Evolutionary conservation across 441 rosid genomes (phyloP).

Genomic region (Metrosideros polymorpha): DNA sequence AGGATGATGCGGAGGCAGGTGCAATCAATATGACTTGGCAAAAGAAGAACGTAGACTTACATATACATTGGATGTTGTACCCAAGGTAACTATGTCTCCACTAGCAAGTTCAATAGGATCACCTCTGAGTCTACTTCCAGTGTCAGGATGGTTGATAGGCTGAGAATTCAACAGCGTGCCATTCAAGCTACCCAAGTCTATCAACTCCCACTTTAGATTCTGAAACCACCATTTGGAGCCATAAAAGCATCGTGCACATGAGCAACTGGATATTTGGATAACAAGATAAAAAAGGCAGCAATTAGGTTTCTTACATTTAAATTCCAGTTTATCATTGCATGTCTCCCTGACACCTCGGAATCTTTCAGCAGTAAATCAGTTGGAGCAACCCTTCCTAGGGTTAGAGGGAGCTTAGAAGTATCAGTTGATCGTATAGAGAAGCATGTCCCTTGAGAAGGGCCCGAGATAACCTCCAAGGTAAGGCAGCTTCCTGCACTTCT

Average conservation of each 20-base stretch:
- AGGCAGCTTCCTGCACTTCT: conserved; percentile 93
- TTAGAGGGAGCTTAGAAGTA: conserved; percentile 68
- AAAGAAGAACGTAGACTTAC: conserved; percentile 33
- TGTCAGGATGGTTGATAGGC: conserved; percentile 51
- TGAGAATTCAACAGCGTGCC: conserved; percentile 77
- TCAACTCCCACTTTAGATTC: conserved; percentile 91
- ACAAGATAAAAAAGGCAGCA: background rate
- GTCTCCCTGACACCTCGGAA: conserved; percentile 92
- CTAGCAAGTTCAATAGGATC: conserved; percentile 59
- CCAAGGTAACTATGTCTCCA: conserved; percentile 80
- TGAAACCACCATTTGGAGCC: conserved; percentile 23
- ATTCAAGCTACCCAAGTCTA: conserved; percentile 92
- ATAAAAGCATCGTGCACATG: background rate
- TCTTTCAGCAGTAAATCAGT: conserved; percentile 69
- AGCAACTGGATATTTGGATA: conserved; percentile 7
- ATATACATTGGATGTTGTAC: conserved; percentile 58
- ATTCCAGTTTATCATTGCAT: conserved; percentile 93
- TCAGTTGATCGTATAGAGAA: conserved; percentile 46
- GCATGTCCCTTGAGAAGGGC: conserved; percentile 63
- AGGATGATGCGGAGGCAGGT: background rate
- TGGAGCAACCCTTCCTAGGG: conserved; percentile 78
- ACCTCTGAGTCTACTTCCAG: conserved; percentile 76
- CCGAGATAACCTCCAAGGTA: conserved; percentile 74
- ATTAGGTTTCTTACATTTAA: conserved; percentile 36
- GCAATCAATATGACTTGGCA: background rate